Evolutionary conservation across 2,329 filamentous ascomycete species (phyloP).

Genomic region (Didymella exigua): DNA sequence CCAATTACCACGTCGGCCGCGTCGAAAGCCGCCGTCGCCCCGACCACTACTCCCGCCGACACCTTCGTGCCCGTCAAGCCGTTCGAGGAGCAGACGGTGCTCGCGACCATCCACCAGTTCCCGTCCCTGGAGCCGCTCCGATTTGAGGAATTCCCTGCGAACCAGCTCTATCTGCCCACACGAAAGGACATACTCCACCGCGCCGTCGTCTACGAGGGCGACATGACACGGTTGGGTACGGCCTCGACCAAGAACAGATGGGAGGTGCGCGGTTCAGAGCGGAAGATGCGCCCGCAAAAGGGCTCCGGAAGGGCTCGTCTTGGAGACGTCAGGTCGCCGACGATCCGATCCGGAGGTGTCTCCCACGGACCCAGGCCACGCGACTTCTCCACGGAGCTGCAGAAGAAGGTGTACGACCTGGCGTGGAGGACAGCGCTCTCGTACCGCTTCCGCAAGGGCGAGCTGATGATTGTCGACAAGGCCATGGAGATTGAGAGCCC

Average conservation of each 20-base stretch:
- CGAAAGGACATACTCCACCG: slow-evolving; percentile 91
- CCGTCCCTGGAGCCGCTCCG: slow-evolving; percentile 82
- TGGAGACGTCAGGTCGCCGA: slow-evolving; percentile 80
- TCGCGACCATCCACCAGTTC: slow-evolving; percentile 87
- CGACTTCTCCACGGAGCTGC: slow-evolving; percentile 84
- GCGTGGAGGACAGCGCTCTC: slow-evolving; percentile 94
- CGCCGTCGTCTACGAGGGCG: slow-evolving; percentile 90
- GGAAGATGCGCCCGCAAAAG: slow-evolving; percentile 86
- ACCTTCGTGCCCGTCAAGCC: slow-evolving; percentile 43
- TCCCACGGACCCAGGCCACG: slow-evolving; percentile 87
- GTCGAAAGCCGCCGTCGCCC: slow-evolving; percentile 59
- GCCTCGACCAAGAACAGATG: slow-evolving; percentile 64
- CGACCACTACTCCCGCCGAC: slow-evolving; percentile 50
- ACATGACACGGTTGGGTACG: slow-evolving; percentile 78
- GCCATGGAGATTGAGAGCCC: slow-evolving; percentile 73
- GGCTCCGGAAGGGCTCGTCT: slow-evolving; percentile 79
- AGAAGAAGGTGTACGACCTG: slow-evolving; percentile 89
- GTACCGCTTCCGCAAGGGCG: slow-evolving; percentile 85
- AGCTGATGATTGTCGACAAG: slow-evolving; percentile 84
- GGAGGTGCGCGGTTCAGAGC: slow-evolving; percentile 82
- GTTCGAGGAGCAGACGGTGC: slow-evolving; percentile 60
- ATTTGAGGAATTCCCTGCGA: slow-evolving; percentile 77
- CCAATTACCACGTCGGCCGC: slow-evolving; percentile 51
- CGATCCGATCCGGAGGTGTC: slow-evolving; percentile 84
- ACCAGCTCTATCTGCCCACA: slow-evolving; percentile 84